Base-by-base conservation (phyloP, 768 basidiomycete species). In the Termitomyces sp. region DNA sequence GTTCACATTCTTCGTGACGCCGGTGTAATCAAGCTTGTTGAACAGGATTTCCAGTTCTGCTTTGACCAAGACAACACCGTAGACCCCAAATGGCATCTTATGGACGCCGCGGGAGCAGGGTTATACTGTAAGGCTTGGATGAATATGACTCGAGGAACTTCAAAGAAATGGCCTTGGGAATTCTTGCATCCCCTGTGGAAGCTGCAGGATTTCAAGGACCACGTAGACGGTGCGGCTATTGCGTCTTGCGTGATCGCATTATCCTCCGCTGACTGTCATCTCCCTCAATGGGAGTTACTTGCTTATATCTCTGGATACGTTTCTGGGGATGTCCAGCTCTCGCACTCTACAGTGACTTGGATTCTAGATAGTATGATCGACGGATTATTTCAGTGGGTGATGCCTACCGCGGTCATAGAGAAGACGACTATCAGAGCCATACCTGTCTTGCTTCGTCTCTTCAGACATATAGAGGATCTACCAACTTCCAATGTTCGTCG, bases 41-140 rank as follows among this genome's bases (percentile, higher is more conserved):
- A 74, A 46, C 64, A 70, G 42, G 67, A 64, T 3, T 76, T 77
- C 35, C 64, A 69, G 49, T 57, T 52, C 36, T 76, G 74, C 57
- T 77, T 75, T 40, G 69, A 73, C 35, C 66, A 69, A 38, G 76
- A 76, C 56, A 68, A 62, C 11, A 71, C 72, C n/a, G n/a, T n/a
- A n/a, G n/a, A n/a, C 50, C 54, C 65, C 10, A 67, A 70, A 33
- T 77, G 76, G 72, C 66, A 72, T 47, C 61, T 74, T 7, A 61
- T 65, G 2, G 70, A 77, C 48, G 54, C 68, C 1, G 63, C 70
- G 11, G 64, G 53, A 5, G 74, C 74, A 16, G 70, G 65, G 57
- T 61, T 68, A 40, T 76, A 73, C 51, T 76, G 74, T 55, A 70
- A 70, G 18, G 70, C 73, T 16, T 77, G 75, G 75, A 67, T 77